A percentile compares a stretch with the other conserved stretches of the same genome.
Conservation (phyloP, 371 early-diverging fungal genomes). For the Rhizomucor pusillus region DNA sequence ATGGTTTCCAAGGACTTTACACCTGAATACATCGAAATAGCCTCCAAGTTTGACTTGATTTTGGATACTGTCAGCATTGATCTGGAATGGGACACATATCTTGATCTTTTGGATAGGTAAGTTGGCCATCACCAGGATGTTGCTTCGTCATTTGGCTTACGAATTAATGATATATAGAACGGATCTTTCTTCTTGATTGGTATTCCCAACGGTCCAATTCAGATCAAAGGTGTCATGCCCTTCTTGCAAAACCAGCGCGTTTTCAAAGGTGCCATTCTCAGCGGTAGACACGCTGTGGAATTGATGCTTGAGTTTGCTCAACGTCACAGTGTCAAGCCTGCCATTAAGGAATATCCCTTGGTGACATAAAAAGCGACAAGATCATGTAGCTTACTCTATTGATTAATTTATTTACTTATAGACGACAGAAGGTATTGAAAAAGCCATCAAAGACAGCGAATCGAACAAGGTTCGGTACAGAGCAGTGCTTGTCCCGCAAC, state of each 20-base stretch:
- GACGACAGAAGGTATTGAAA: conserved; percentile 24
- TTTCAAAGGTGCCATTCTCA: conserved; percentile 39
- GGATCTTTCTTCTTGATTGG: conserved; percentile 57
- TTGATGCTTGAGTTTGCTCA: conserved; percentile 54
- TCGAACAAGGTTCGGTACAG: conserved; percentile 28
- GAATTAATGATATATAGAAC: conserved; percentile 13
- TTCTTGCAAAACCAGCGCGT: conserved; percentile 26
- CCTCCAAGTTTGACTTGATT: conserved; percentile 45
- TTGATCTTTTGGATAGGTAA: conserved; percentile 34
- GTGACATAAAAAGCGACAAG: conserved; percentile 5
- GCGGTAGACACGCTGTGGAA: conserved; percentile 36
- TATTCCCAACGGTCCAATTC: conserved; percentile 33
- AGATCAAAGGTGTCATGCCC: conserved; percentile 15
- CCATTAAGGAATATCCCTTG: conserved; percentile 39
- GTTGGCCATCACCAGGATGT: background rate
- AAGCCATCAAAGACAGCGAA: conserved; percentile 24
- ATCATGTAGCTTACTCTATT: background rate
- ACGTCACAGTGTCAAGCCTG: conserved; percentile 47
- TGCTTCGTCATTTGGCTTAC: background rate
- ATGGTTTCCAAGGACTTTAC: conserved; percentile 43
- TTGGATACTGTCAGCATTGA: conserved; percentile 46
- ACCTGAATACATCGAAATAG: conserved; percentile 19
- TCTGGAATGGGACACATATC: conserved; percentile 45
- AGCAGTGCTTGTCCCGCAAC: conserved; percentile 25
- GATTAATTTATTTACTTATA: conserved; percentile 1